phyloP scores from a whole-genome alignment of 169 alveolate species.

The Eimeria praecox region DNA sequence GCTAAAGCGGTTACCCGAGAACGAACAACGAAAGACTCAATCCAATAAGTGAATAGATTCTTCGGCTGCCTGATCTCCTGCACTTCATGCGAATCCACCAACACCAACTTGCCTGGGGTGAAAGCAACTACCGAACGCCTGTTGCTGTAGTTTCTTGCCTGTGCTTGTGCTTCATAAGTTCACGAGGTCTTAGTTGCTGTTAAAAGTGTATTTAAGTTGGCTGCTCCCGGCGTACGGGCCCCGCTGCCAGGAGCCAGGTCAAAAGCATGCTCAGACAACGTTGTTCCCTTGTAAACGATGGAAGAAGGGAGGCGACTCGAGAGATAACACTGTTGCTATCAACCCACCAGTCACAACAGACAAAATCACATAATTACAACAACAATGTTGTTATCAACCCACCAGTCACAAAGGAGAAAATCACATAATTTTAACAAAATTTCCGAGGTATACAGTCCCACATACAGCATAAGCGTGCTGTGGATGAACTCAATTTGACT shows the following conservation, averaged over 20 bases:
- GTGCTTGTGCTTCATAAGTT: not conserved
- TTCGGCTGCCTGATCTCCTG: not conserved
- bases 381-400: not conserved
- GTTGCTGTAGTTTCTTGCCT: not conserved
- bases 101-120: not conserved
- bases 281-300: not conserved
- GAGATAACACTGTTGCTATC: not conserved
- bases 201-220: not conserved
- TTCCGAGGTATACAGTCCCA: not conserved
- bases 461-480: not conserved
- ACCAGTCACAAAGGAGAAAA: not conserved
- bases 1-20: no score
- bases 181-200: not conserved
- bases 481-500: not conserved
- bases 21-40: no score
- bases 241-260: not conserved
- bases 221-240: not conserved
- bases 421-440: not conserved
- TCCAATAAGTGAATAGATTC: not conserved
- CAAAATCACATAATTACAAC: not conserved
- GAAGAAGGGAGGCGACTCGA: not conserved
- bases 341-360: not conserved
- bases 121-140: not conserved
- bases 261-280: not conserved
- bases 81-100: not conserved